Evolutionary conservation across 192 early-diverging fungal species (phyloP).

Genomic region (Linnemannia schmuckeri): DNA sequence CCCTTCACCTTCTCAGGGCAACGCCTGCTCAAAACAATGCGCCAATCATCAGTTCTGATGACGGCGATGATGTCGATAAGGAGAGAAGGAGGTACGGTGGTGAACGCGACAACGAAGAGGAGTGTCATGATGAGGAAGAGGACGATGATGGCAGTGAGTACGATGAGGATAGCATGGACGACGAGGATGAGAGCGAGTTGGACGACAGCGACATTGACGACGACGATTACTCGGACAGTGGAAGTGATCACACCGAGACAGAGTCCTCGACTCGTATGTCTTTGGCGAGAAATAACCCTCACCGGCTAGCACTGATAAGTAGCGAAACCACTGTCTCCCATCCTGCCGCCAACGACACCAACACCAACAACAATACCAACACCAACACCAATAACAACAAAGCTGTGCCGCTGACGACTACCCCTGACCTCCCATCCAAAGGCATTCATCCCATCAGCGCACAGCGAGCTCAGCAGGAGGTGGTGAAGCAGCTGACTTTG

Average conservation of each 20-base stretch:
- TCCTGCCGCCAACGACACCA: background rate
- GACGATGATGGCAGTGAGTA: slow-evolving; percentile 6
- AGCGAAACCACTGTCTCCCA: background rate
- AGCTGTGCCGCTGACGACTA: background rate
- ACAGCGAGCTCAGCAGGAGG: slow-evolving; percentile 17
- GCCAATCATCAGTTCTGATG: background rate
- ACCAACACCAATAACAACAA: background rate
- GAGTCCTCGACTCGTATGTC: background rate
- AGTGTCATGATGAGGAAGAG: slow-evolving; percentile 4
- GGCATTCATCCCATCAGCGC: background rate
- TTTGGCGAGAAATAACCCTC: background rate
- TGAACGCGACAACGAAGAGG: background rate
- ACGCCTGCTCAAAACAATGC: background rate
- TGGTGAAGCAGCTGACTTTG: slow-evolving; percentile 23
- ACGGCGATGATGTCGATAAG: background rate
- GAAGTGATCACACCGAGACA: slow-evolving; percentile 13
- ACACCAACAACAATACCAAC: background rate
- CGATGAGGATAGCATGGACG: slow-evolving; percentile 21
- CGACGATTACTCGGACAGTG: slow-evolving; percentile 23
- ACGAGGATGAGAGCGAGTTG: slow-evolving; percentile 19
- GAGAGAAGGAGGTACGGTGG: background rate
- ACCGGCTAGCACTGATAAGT: background rate
- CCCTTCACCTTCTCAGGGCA: background rate
- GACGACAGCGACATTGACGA: slow-evolving; percentile 21
- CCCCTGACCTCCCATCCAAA: background rate